These are phyloP conservation scores for Citrus inodora DNA, from an alignment of 345 rosid species.

Conservation along the genomic window DNA sequence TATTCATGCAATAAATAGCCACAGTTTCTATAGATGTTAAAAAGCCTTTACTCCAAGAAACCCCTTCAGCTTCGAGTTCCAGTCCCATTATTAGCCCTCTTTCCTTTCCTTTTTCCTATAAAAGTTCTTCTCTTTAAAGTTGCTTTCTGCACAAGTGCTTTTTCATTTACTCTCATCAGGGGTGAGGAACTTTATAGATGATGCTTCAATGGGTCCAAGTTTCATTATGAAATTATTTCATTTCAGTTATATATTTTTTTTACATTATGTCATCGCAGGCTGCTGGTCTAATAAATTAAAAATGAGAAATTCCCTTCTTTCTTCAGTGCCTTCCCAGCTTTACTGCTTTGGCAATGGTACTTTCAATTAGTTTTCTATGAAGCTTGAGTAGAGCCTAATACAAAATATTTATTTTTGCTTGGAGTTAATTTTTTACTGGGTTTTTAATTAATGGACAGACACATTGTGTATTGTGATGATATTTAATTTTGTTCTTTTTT, in stretches of 20 bases:
- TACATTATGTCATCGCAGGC: background rate
- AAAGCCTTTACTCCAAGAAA: constrained; percentile 7
- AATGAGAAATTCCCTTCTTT: constrained; percentile 42
- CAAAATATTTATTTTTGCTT: background rate
- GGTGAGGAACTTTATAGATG: background rate
- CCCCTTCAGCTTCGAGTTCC: background rate
- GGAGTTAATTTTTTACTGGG: background rate
- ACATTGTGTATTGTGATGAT: background rate
- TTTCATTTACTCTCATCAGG: background rate
- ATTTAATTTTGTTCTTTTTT: background rate
- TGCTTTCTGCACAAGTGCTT: background rate
- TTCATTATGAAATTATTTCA: background rate
- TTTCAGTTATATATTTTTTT: background rate
- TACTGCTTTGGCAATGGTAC: constrained; percentile 29
- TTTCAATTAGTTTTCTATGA: background rate
- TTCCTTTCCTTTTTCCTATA: background rate
- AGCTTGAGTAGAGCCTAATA: no score
- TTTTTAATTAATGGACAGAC: background rate
- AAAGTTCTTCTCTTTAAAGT: background rate
- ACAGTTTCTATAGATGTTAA: constrained; percentile 1
- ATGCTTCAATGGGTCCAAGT: background rate
- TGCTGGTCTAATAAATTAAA: background rate
- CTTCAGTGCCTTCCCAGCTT: constrained; percentile 30
- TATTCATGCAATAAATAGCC: constrained; percentile 25
- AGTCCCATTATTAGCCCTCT: background rate